Evolutionary conservation across 176 grass and related monocot species (phyloP).

Genomic region (Hordeum vulgare): DNA sequence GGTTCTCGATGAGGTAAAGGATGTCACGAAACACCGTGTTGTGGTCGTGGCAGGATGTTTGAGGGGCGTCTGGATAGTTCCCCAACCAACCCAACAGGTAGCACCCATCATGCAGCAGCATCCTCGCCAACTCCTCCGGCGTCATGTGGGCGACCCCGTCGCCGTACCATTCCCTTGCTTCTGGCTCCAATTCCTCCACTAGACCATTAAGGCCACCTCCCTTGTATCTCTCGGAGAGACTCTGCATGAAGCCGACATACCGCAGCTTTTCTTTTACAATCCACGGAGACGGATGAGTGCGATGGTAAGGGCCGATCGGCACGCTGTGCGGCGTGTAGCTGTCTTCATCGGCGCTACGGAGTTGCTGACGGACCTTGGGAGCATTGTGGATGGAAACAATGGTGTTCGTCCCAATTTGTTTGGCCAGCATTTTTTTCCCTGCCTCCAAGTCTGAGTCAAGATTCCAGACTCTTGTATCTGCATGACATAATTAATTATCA

Average conservation of each 20-base stretch:
- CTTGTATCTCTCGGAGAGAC: not conserved
- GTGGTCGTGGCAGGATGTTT: too few species aligned
- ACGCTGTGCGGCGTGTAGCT: not conserved
- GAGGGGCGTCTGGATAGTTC: too few species aligned
- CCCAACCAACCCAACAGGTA: not conserved
- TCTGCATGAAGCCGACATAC: not conserved
- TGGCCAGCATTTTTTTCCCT: too few species aligned
- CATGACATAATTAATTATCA: too few species aligned
- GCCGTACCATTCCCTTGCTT: not conserved
- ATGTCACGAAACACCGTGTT: too few species aligned
- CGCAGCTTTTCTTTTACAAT: not conserved
- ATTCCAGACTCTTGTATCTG: too few species aligned
- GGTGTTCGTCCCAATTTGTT: too few species aligned
- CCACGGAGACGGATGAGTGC: not conserved
- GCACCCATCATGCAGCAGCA: slow-evolving; percentile 10
- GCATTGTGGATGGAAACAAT: too few species aligned
- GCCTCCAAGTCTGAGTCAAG: too few species aligned
- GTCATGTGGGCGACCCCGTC: not conserved
- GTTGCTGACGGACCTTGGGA: not conserved
- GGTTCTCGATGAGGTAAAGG: too few species aligned
- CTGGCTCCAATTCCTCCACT: not conserved
- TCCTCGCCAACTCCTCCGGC: not conserved
- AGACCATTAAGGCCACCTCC: not conserved
- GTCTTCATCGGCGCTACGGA: not conserved
- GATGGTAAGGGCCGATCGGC: slow-evolving; percentile 9